Percentiles rank a stretch among this genome's conserved stretches.
Evolutionary conservation across 2,329 filamentous ascomycete genomes (phyloP).

Genomic region (Ceratocystis destructans): DNA sequence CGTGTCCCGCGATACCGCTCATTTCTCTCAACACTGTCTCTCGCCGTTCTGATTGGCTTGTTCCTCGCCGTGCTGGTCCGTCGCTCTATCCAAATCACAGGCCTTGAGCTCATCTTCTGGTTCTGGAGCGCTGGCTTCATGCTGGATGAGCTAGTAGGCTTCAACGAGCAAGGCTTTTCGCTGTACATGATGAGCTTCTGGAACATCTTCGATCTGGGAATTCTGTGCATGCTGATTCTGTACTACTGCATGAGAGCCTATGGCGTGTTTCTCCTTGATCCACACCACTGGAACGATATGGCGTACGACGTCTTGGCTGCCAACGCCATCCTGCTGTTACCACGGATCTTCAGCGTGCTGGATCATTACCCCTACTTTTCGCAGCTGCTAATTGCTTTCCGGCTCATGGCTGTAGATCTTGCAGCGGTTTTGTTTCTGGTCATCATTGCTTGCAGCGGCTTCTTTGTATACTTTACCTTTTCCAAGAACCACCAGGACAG

Average conservation of each 20-base stretch:
- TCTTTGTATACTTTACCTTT: constrained; percentile 86
- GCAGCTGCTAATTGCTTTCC: constrained; percentile 82
- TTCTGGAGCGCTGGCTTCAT: constrained; percentile 96
- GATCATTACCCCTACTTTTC: constrained; percentile 96
- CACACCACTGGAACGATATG: constrained; percentile 61
- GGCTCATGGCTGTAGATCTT: constrained; percentile 84
- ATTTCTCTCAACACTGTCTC: constrained; percentile 75
- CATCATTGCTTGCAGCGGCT: constrained; percentile 78
- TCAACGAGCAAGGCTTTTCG: constrained; percentile 92
- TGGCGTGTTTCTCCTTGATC: constrained; percentile 68
- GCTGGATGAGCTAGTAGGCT: constrained; percentile 89
- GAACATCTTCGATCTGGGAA: constrained; percentile 91
- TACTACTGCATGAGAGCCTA: constrained; percentile 87
- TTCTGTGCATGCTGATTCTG: constrained; percentile 67
- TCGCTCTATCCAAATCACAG: constrained; percentile 66
- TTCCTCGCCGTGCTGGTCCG: constrained; percentile 71
- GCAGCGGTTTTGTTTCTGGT: constrained; percentile 74
- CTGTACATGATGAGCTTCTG: constrained; percentile 96
- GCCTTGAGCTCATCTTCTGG: constrained; percentile 83
- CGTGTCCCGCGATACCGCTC: constrained; percentile 86
- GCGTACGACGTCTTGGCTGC: constrained; percentile 91
- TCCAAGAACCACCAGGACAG: constrained; percentile 60
- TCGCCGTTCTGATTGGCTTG: constrained; percentile 69
- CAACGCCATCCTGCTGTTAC: constrained; percentile 78
- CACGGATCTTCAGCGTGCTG: constrained; percentile 79